Conservation (phyloP, 2,329 filamentous ascomycete species). For the Colletotrichum spaethianum region DNA sequence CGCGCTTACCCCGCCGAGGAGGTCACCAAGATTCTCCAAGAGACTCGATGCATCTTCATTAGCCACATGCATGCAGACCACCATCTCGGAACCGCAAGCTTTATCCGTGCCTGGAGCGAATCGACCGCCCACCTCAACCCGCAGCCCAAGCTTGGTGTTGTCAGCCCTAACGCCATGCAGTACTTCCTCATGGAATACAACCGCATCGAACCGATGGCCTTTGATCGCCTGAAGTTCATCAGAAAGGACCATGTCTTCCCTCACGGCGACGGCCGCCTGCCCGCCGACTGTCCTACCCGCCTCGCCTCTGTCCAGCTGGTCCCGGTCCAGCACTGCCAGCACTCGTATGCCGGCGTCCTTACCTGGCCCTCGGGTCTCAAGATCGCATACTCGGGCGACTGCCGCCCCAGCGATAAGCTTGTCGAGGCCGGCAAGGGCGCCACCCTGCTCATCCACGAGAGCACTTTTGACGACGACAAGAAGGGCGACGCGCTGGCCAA, state of each 20-base stretch:
- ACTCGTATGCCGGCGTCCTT: constrained; percentile 82
- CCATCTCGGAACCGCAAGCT: constrained; percentile 85
- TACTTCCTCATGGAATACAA: constrained; percentile 85
- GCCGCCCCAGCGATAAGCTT: constrained; percentile 82
- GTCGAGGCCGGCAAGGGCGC: constrained; percentile 78
- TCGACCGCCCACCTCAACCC: constrained; percentile 55
- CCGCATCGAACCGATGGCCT: constrained; percentile 82
- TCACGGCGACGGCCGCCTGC: constrained; percentile 50
- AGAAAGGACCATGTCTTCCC: constrained; percentile 7
- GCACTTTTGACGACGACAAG: constrained; percentile 93
- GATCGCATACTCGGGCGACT: constrained; percentile 94
- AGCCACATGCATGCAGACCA: constrained; percentile 97
- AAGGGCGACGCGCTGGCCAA: constrained; percentile 84
- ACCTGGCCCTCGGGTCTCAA: constrained; percentile 87
- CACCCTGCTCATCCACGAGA: constrained; percentile 93
- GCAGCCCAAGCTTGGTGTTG: constrained; percentile 69
- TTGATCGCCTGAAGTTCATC: constrained; percentile 62
- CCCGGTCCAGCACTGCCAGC: constrained; percentile 83
- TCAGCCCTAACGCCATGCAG: constrained; percentile 80
- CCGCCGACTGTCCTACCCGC: constrained; percentile 66
- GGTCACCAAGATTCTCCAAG: constrained; percentile 78
- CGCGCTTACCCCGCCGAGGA: constrained; percentile 78
- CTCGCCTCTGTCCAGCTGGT: constrained; percentile 78
- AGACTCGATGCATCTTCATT: constrained; percentile 89
- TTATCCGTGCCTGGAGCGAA: constrained; percentile 88